Evolutionary conservation across 352 stramenopile species (phyloP).

Genomic region (Pythium myriotylum): DNA sequence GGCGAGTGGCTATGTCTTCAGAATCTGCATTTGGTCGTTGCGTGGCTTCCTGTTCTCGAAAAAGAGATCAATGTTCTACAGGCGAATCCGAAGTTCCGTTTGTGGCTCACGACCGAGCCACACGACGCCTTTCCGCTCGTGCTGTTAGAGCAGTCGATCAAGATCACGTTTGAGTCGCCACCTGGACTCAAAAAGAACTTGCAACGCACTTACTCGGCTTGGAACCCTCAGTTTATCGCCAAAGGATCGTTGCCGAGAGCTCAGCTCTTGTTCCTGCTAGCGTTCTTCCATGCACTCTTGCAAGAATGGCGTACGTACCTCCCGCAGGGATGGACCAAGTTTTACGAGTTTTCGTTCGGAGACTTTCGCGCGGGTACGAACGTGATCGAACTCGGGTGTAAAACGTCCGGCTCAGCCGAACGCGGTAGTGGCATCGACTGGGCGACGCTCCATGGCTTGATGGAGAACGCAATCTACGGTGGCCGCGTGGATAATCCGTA

Average conservation of each 20-base stretch:
- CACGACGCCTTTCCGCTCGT: constrained; percentile 91
- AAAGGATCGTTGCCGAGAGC: constrained; percentile 43
- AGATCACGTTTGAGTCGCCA: constrained; percentile 95
- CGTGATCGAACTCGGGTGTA: constrained; percentile 83
- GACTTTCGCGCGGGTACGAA: constrained; percentile 93
- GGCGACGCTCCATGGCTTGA: constrained; percentile 91
- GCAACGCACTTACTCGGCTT: constrained; percentile 90
- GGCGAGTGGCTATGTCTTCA: constrained; percentile 96
- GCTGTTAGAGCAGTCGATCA: constrained; percentile 92
- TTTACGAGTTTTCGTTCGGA: constrained; percentile 96
- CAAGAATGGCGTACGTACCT: constrained; percentile 92
- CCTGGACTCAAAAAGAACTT: constrained; percentile 96
- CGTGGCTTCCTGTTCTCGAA: constrained; percentile 92
- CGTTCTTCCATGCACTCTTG: constrained; percentile 89
- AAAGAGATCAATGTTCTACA: constrained; percentile 85
- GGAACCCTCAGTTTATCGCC: constrained; percentile 78
- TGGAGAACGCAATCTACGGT: constrained; percentile 96
- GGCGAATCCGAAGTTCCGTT: constrained; percentile 86
- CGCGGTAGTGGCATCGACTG: constrained; percentile 76
- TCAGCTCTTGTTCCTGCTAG: constrained; percentile 88
- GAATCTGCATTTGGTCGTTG: constrained; percentile 95
- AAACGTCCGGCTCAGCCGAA: constrained; percentile 28
- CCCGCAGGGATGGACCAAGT: constrained; percentile 96
- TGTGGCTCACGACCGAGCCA: constrained; percentile 95
- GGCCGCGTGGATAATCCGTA: constrained; percentile 94